Conservation (phyloP, 1,284 basidiomycete genomes). For the Pseudozyma thailandica region DNA sequence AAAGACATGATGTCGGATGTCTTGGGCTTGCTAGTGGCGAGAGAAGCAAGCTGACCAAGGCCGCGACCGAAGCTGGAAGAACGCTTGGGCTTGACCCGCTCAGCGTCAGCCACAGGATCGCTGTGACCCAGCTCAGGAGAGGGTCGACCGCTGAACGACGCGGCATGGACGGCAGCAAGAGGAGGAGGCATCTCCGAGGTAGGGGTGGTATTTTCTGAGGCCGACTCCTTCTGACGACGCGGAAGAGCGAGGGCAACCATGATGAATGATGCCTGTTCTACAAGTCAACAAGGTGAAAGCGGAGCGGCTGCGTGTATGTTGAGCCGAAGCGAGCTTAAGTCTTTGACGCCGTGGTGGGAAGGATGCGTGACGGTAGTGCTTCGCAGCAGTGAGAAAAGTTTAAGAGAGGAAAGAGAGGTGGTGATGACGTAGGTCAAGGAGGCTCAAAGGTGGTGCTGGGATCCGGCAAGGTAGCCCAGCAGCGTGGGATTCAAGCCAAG, state of each 20-base stretch:
- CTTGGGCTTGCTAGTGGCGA: constrained; percentile 48
- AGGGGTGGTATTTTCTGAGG: constrained; percentile 16
- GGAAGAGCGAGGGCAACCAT: constrained; percentile 47
- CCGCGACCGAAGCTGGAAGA: constrained; percentile 56
- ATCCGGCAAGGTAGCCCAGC: constrained; percentile 31
- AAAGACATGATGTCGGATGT: constrained; percentile 48
- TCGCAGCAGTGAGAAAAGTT: not conserved
- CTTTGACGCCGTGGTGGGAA: not conserved
- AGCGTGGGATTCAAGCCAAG: constrained; percentile 51
- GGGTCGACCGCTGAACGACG: constrained; percentile 15
- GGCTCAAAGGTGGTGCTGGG: constrained; percentile 50
- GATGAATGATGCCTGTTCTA: not conserved
- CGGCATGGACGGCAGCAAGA: constrained; percentile 21
- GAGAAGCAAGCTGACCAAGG: constrained; percentile 53
- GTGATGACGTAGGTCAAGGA: constrained; percentile 27
- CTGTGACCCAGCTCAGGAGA: constrained; percentile 26
- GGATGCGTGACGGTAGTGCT: not conserved
- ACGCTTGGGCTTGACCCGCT: constrained; percentile 53
- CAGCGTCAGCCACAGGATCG: constrained; percentile 15
- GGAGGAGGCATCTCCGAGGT: constrained; percentile 32
- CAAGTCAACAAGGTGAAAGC: not conserved
- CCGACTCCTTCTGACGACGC: constrained; percentile 37
- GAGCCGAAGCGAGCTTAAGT: constrained; percentile 1
- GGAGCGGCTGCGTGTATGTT: constrained; percentile 25
- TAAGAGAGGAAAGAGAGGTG: not conserved